phyloP scores from a whole-genome alignment of 148 eudicot genomes.

The Silene uniflora region DNA sequence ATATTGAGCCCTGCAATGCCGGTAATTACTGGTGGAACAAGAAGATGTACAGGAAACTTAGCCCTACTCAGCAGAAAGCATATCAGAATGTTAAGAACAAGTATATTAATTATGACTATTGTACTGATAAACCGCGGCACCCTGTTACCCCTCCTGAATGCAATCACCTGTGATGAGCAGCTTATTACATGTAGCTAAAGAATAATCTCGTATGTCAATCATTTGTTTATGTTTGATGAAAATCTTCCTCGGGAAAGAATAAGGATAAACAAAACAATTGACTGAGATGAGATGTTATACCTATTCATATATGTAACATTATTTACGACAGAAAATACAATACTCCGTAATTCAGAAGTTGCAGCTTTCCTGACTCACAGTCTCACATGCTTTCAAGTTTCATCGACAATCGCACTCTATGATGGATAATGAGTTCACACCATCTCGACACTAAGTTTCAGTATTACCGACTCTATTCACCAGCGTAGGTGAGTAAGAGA shows the following conservation, averaged over 20 bases:
- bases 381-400: background rate
- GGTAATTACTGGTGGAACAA: slow-evolving; percentile 33
- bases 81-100: slow-evolving; percentile 20
- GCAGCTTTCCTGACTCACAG: background rate
- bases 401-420: too few species aligned
- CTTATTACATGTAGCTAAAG: too few species aligned
- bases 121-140: slow-evolving; percentile 23
- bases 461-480: too few species aligned
- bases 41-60: slow-evolving; percentile 17
- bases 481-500: too few species aligned
- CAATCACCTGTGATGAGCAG: slow-evolving; percentile 11
- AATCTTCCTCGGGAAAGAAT: background rate
- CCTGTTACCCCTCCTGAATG: slow-evolving; percentile 35
- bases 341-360: background rate
- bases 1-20: slow-evolving; percentile 18
- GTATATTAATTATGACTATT: slow-evolving; percentile 34
- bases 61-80: slow-evolving; percentile 16
- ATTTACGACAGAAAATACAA: background rate
- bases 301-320: background rate
- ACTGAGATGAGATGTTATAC: too few species aligned
- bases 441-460: too few species aligned
- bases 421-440: too few species aligned
- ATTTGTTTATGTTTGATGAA: background rate
- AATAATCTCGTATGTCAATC: too few species aligned
- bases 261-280: too few species aligned